phyloP scores from a whole-genome alignment of 2,329 filamentous ascomycete genomes.

The Aspergillus neotritici region DNA sequence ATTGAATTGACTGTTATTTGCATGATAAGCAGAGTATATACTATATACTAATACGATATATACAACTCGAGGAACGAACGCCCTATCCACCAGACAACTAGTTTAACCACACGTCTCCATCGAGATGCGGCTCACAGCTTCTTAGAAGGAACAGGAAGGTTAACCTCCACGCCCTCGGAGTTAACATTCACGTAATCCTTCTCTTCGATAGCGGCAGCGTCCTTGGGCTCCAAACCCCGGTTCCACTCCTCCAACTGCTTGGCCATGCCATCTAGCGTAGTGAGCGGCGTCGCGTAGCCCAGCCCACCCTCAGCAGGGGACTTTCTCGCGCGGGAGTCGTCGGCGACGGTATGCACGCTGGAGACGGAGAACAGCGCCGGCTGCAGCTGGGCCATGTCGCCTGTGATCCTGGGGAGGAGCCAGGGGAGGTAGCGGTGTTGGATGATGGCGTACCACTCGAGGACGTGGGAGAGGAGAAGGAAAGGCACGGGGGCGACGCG shows the following conservation, averaged over 20 bases:
- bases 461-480: slow-evolving; percentile 25
- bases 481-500: slow-evolving; percentile 21
- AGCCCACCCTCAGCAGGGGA: slow-evolving; percentile 25
- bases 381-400: slow-evolving; percentile 26
- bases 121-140: slow-evolving; percentile 7
- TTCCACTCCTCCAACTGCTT: slow-evolving; percentile 32
- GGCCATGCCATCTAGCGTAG: slow-evolving; percentile 30
- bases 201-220: slow-evolving; percentile 7
- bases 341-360: slow-evolving; percentile 23
- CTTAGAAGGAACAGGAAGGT: slow-evolving; percentile 13
- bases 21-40: no score
- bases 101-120: background rate
- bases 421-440: slow-evolving; percentile 22
- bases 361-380: slow-evolving; percentile 29
- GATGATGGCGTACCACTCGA: slow-evolving; percentile 29
- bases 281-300: slow-evolving; percentile 29
- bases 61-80: no score
- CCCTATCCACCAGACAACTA: background rate
- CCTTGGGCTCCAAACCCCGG: slow-evolving; percentile 14
- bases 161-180: slow-evolving; percentile 14
- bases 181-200: slow-evolving; percentile 12
- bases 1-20: no score
- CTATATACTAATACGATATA: no score
- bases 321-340: slow-evolving; percentile 25
- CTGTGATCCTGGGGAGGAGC: slow-evolving; percentile 20